Evolutionary conservation across 1,284 basidiomycete genomes (phyloP).

Genomic region (Sutorius eximius): DNA sequence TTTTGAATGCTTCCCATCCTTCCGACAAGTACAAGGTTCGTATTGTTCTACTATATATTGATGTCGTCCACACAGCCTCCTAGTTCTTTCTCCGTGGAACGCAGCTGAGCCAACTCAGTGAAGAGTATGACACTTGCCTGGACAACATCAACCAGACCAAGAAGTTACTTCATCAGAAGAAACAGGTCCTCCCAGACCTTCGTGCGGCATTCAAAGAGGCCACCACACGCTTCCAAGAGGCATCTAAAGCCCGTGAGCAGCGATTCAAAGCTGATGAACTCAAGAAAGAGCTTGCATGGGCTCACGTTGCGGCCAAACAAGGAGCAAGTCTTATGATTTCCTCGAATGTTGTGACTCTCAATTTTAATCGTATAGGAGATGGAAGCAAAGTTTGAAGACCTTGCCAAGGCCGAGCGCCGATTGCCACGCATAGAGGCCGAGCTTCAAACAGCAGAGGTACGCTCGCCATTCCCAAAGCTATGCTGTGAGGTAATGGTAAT

Average conservation of each 20-base stretch:
- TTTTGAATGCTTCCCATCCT: constrained; percentile 82
- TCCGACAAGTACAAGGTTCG: constrained; percentile 88
- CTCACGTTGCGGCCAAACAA: constrained; percentile 78
- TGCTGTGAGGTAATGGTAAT: neutral
- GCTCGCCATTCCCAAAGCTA: constrained; percentile 7
- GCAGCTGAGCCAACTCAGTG: constrained; percentile 83
- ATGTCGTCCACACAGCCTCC: neutral
- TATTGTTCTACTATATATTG: neutral
- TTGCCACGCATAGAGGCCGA: constrained; percentile 53
- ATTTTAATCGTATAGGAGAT: constrained; percentile 44
- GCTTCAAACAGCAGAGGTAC: constrained; percentile 49
- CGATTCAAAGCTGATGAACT: constrained; percentile 66
- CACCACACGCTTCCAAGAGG: constrained; percentile 64
- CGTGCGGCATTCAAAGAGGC: constrained; percentile 61
- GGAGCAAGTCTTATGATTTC: constrained; percentile 39
- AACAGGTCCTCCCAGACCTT: constrained; percentile 74
- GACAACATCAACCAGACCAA: constrained; percentile 69
- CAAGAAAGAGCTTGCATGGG: constrained; percentile 87
- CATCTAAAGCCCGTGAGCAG: constrained; percentile 71
- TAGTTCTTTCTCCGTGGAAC: constrained; percentile 96
- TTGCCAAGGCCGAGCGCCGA: constrained; percentile 46
- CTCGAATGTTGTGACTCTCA: neutral
- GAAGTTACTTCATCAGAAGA: constrained; percentile 65
- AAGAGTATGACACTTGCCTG: constrained; percentile 81
- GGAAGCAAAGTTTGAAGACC: constrained; percentile 49